Base-by-base conservation (phyloP, 192 early-diverging fungal species). In the Rhizophagus clarus region DNA sequence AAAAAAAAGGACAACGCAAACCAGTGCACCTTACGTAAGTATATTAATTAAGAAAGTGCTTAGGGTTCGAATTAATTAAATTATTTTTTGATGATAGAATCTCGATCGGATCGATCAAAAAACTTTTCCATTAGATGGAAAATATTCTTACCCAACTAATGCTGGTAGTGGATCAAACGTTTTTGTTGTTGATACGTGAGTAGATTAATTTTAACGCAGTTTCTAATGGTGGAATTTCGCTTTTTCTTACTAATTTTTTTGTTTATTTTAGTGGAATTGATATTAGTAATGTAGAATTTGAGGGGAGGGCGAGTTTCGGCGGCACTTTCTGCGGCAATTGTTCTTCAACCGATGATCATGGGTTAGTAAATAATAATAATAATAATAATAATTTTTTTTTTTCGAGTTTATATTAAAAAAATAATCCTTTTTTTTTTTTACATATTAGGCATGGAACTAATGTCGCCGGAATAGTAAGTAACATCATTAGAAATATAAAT, bases 251-350 rank as follows among this genome's bases (percentile, higher is more conserved):
- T n/a, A 4, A 1, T 49, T 3, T n/a, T 51, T 47, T 20, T 47
- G 4, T 24, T 26, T 1, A 37, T 37, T 12, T 2, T 77, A 90
- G 89, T 29, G 89, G 89, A 66, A 80, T 95, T 26, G 79, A 87
- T 76, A 84, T 88, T 49, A 72, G 71, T 6, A 91, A 95, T 81
- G 72, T 74, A 24, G 94, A 96, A 45, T 96, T 96, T 81, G 86
- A 83, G n/a, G 94, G 94, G 26, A 90, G 95, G 76, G 94, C 94
- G 68, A 81, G 67, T n/a, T 92, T 87, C 85, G 91, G 92, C 1
- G 76, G 61, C 60, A 83, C 71, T 45, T 86, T 31, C n/a, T 31
- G 94, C 15, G 77, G 86, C 4, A 88, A 90, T 79, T 91, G 92
- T 71, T 77, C 31, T 40, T 28, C 31, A 4, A 28, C 24, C 5